Base-by-base conservation (phyloP, 2,329 filamentous ascomycete species). In the Seiridium cupressi region DNA sequence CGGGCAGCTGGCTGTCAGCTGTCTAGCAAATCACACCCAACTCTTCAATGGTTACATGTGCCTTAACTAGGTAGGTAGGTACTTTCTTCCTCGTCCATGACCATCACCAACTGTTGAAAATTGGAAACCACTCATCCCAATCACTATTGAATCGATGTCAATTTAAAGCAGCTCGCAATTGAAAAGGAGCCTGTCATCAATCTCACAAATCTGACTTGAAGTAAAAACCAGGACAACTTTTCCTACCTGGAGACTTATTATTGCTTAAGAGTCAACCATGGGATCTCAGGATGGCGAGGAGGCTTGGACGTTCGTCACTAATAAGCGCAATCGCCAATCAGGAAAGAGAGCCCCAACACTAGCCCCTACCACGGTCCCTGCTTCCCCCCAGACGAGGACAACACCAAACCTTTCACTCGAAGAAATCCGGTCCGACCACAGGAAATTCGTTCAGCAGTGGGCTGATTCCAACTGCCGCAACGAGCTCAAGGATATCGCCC, bases 401-500 rank as follows among this genome's bases (percentile, higher is more conserved):
- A 11, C 60, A 3, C 59, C 69, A 7, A 62, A 54, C 34, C 60
- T 72, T 31, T 62, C 69, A 3, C 57, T 64, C 8, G 61, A 63
- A 5, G 65, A 70, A 7, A 63, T 73, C 31, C 61, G 64, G 46
- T 53, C 58, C 18, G 66, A 71, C 18, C 62, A 72, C 51, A 59
- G 61, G 32, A 67, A 61, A 42, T 59, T 69, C 35, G 51, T 54
- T 5, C 38, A 57, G 8, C 66, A 70, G 46, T 73, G 69, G 69
- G 61, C 49, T 11, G 49, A 61, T 1, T 76, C 73, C 3, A 40
- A 66, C 2, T 70, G 71, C 31, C 75, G 72, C 63, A 54, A 59
- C 1, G 62, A 63, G 5, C 70, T 85, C 3, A 65, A 68, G 4
- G 64, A 68, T 1, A 64, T 79, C 3, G 55, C 83, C 3, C 58